Conservation (phyloP, 305 asterid genomes). For the Ilex paraguariensis region DNA sequence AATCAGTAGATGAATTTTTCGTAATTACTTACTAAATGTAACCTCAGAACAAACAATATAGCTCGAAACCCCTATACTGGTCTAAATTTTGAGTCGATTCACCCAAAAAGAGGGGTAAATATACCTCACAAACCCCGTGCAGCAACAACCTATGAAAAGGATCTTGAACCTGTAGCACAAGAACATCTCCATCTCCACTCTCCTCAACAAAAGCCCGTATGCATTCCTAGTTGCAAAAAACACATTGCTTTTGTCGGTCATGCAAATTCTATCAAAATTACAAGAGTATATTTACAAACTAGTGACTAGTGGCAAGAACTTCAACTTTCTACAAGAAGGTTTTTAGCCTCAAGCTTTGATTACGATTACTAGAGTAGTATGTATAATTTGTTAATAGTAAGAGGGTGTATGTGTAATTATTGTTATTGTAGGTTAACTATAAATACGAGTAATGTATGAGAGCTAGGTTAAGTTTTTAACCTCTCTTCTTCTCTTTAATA, state of each 20-base stretch:
- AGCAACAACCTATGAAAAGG: conserved; percentile 78
- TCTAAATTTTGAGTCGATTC: conserved; percentile 2
- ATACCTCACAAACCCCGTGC: conserved; percentile 96
- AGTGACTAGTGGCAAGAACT: too few species aligned
- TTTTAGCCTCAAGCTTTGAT: too few species aligned
- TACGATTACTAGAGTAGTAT: too few species aligned
- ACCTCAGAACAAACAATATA: not conserved
- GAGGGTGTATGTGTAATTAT: too few species aligned
- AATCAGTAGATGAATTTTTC: not conserved
- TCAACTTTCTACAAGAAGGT: too few species aligned
- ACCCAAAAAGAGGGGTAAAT: not conserved
- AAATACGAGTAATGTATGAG: too few species aligned
- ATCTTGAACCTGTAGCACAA: conserved; percentile 72
- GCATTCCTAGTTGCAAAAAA: conserved; percentile 40
- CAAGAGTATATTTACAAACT: not conserved
- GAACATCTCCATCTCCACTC: conserved; percentile 41
- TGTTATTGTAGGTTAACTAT: too few species aligned
- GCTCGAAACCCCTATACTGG: not conserved
- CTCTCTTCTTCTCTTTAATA: too few species aligned
- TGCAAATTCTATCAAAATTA: conserved; percentile 1
- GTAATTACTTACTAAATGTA: too few species aligned
- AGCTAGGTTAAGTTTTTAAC: too few species aligned
- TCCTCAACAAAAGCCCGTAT: conserved; percentile 56
- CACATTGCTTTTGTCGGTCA: not conserved
- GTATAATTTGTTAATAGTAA: too few species aligned